Evolutionary conservation across 768 basidiomycete genomes (phyloP), one percentile per base, ranked within the genome.

Genomic region (Leccinellum rugosiceps): DNA sequence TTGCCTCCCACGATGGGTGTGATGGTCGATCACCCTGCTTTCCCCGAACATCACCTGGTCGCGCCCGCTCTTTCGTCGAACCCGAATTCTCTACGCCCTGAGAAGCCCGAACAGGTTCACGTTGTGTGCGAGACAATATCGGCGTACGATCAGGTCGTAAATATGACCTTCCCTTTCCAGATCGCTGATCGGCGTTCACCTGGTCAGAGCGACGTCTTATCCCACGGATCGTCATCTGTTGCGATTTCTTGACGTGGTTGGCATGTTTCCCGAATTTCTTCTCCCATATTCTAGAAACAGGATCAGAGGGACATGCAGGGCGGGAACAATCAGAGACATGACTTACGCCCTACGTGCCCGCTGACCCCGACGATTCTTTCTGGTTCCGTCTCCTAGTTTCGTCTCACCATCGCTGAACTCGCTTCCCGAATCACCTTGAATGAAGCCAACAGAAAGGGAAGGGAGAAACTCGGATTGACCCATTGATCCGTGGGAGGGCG

Each of bases 1-100:
- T 98, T 6, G 97, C 97, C 72, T 92, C 92, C 96, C 97, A 99
- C 14, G 93, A 96, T 2, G 97, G 96, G 74, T 99, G 97, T 55
- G 97, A 62, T 30, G 83, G 78, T 68, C 68, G 45, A 17, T 67
- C 58, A 7, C 30, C 58, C 38, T 41, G 62, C 54, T 55, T 60
- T 30, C 34, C 43, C 55, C 56, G 44, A 32, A 41, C 15, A 49
- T 43, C 44, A 14, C 10, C 25, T 19, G 31, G 35, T 11, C 10
- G 32, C 21, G 21, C 43, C 55, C 26, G 26, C 15, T 25, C 50
- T 30, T 32, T 35, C 0, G 17, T 46, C 19, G 44, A 51, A 11
- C 52, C 46, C 14, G 28, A 50, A 19, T 21, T 4, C 25, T 53
- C 19, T 13, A 13, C 26, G 28, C 53, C 48, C 30, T 19, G 31